phyloP scores from a whole-genome alignment of 2,329 filamentous ascomycete genomes.

The Penicillium sp. region DNA sequence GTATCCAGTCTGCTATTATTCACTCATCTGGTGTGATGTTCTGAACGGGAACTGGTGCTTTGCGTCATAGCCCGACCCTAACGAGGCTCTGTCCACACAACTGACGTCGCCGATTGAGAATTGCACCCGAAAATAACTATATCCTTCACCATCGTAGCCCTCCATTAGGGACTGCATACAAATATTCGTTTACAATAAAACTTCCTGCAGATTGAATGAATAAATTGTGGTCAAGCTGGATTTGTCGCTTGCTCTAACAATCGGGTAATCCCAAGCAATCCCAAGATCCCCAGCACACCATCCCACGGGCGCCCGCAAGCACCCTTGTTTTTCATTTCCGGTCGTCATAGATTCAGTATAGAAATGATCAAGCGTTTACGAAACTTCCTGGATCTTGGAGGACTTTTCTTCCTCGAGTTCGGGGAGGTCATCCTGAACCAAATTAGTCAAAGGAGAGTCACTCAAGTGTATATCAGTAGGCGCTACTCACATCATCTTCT shows the following conservation, averaged over 20 bases:
- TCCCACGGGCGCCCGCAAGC: slow-evolving; percentile 13
- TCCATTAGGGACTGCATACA: too few species aligned
- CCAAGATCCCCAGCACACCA: slow-evolving; percentile 10
- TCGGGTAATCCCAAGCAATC: slow-evolving; percentile 11
- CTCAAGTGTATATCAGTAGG: background rate
- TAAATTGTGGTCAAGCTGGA: slow-evolving; percentile 6
- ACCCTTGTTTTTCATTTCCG: slow-evolving; percentile 22
- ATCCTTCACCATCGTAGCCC: background rate
- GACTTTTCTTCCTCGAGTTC: slow-evolving; percentile 50
- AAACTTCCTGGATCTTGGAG: slow-evolving; percentile 35
- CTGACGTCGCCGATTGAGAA: too few species aligned
- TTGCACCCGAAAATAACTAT: too few species aligned
- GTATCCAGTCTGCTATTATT: too few species aligned
- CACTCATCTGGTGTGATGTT: too few species aligned
- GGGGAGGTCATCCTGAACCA: slow-evolving; percentile 71
- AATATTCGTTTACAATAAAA: background rate
- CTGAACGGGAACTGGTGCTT: background rate
- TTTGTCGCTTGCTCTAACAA: slow-evolving; percentile 13
- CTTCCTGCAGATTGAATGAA: slow-evolving; percentile 3
- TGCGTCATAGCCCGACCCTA: slow-evolving; percentile 14
- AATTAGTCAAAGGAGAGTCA: slow-evolving; percentile 7
- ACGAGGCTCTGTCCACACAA: slow-evolving; percentile 2
- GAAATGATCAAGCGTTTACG: slow-evolving; percentile 21
- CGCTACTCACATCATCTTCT: slow-evolving; percentile 45
- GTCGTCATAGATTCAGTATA: slow-evolving; percentile 22